Evolutionary conservation across 2,329 filamentous ascomycete species (phyloP), one percentile per base, ranked within the genome.

Genomic region (Aspergillus fumigatiaffinis): DNA sequence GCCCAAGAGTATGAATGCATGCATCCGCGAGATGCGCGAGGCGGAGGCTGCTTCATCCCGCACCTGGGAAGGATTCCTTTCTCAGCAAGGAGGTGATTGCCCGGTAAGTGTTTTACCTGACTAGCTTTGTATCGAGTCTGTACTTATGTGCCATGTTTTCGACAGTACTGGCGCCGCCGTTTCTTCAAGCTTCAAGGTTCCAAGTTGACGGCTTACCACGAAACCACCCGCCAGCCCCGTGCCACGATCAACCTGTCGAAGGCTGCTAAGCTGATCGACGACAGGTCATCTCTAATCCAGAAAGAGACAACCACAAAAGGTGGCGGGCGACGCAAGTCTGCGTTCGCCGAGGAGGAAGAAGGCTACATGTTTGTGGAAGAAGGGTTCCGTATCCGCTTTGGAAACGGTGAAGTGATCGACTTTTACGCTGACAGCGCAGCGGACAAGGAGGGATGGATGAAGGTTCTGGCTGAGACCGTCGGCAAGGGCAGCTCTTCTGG

Each of bases 301-400:
- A 92, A 90, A 64, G 91, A 95, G 70, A 91, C 88, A 0, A 87
- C 83, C 14, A 89, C 88, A 56, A 90, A 87, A 71, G 84, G 84
- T 62, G 90, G 91, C 55, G 87, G 86, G 65, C 89, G 94, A 47
- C 89, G 94, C 55, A 92, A 95, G 73, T 97, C 92, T 35, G 94
- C 91, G 10, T 99, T 99, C 73, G 92, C 93, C 1, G 94, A 97
- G 75, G 94, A 99, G 64, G 94, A 99, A 76, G 94, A 99, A 72
- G 94, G 94, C 46, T 99, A 99, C 80, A 96, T 97, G 90, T 99
- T 99, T 73, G 93, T 99, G 53, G 94, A 99, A 74, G 94, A 99
- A 73, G 94, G 94, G 2, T 99, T 99, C 87, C 91, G 94, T 44
- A 96, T 99, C 72, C 91, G 93, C 57, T 99, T 99, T 77, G 95